Conservation (phyloP, 148 eudicot genomes). For the Camellia granthamiana region DNA sequence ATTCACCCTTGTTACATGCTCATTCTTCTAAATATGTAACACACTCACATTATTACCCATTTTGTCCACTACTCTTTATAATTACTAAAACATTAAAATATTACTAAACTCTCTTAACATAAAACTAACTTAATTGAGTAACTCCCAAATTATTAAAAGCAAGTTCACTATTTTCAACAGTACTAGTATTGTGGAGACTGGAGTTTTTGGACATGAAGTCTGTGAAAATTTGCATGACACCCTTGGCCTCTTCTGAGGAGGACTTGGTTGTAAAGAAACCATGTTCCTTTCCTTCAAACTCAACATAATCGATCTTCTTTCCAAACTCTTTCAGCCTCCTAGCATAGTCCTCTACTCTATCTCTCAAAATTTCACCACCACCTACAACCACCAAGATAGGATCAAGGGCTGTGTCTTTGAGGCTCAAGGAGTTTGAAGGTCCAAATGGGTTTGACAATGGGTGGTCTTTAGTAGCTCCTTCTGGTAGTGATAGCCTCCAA, state of each 20-base stretch:
- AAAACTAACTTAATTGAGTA: too few relatives aligned
- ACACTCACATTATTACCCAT: too few relatives aligned
- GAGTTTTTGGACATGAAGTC: constrained; percentile 26
- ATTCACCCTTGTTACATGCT: too few relatives aligned
- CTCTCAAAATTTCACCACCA: constrained; percentile 50
- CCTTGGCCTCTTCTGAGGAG: constrained; percentile 28
- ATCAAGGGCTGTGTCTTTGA: constrained; percentile 36
- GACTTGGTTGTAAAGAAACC: constrained; percentile 46
- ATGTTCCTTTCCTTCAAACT: constrained; percentile 50
- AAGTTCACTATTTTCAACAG: too few relatives aligned
- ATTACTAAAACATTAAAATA: too few relatives aligned
- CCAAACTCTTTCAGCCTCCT: constrained; percentile 36
- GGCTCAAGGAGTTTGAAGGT: constrained; percentile 33
- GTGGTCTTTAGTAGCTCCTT: constrained; percentile 38
- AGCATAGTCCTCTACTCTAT: constrained; percentile 50
- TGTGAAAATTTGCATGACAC: constrained; percentile 25
- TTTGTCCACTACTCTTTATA: too few relatives aligned
- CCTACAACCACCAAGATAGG: constrained; percentile 57
- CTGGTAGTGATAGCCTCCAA: constrained; percentile 14
- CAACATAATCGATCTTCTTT: constrained; percentile 40
- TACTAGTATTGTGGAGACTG: too few relatives aligned
- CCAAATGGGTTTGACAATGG: constrained; percentile 68
- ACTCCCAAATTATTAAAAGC: too few relatives aligned
- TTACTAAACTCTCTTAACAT: too few relatives aligned
- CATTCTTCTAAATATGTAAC: too few relatives aligned